A percentile compares a stretch with the other conserved stretches of the same genome.
These are phyloP conservation scores for Juglanconis juglandina DNA, from an alignment of 2,329 filamentous ascomycete genomes.

Conservation along the genomic window DNA sequence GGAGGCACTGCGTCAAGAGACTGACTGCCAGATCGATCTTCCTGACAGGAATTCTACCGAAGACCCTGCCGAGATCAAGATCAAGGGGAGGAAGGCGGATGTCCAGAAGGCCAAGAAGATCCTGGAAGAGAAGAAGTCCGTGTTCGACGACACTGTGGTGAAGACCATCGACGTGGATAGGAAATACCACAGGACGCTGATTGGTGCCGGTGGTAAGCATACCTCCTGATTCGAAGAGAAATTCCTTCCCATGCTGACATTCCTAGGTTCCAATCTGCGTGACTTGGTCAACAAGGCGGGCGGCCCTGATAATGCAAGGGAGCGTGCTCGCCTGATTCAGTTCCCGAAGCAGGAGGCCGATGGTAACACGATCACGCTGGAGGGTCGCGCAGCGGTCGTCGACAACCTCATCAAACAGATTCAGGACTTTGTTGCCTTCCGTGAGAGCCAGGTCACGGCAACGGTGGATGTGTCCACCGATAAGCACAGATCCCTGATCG, in stretches of 20 bases:
- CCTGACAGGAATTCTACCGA: conserved; percentile 71
- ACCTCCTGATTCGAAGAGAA: background rate
- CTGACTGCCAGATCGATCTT: conserved; percentile 87
- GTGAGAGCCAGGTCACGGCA: conserved; percentile 77
- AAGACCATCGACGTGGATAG: conserved; percentile 87
- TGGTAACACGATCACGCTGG: conserved; percentile 80
- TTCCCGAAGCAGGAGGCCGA: conserved; percentile 87
- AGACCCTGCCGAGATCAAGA: conserved; percentile 76
- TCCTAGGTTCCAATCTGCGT: conserved; percentile 75
- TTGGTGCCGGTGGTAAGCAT: conserved; percentile 78
- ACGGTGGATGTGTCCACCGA: conserved; percentile 78
- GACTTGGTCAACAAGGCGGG: conserved; percentile 84
- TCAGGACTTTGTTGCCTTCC: conserved; percentile 74
- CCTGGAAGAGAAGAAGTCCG: conserved; percentile 77
- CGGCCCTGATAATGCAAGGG: conserved; percentile 80
- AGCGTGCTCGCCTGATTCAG: conserved; percentile 83
- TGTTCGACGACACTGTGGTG: conserved; percentile 86
- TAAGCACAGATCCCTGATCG: conserved; percentile 88
- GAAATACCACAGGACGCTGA: conserved; percentile 87
- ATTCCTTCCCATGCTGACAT: conserved; percentile 31
- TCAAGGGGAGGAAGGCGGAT: conserved; percentile 89
- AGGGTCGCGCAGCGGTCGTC: conserved; percentile 79
- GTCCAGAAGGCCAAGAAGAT: conserved; percentile 90
- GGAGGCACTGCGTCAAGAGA: conserved; percentile 80
- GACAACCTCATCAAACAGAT: conserved; percentile 85